Base-by-base conservation (phyloP, 228 moss, liverwort and hornwort genomes). In the Sphagnum fallax region DNA sequence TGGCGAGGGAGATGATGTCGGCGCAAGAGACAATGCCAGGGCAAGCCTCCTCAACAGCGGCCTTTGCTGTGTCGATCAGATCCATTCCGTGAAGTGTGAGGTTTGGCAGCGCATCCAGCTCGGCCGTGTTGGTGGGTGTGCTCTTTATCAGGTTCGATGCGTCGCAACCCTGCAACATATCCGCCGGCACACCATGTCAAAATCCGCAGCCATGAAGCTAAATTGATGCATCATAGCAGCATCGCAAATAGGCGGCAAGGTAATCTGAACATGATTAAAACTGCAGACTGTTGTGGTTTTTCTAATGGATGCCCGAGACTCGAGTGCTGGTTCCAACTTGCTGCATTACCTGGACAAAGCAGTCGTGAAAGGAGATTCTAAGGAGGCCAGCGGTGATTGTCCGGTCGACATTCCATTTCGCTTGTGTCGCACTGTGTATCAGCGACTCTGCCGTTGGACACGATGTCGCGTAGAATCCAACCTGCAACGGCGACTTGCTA, bases 311-410 rank as follows among this genome's bases (percentile, higher is more conserved):
- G 32, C 32, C 32, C 32, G 32, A 32, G 32, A 32, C 32, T 32
- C 32, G 32, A 32, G 32, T 32, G 32, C 32, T 32, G 32, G 32
- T 32, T 32, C 32, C 32, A 32, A 32, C 32, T 32, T 32, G 32
- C 32, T 32, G 32, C 55, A 63, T 52, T 72, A 80, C 80, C 68
- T 77, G 4, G 4, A 75, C 86, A 67, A 87, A 83, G 57, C 83
- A 83, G 76, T 87, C 86, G 62, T 87, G 86, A 16, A 87, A 87
- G 50, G 80, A 75, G 65, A 87, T 64, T 14, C 86, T 83, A 47
- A 87, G 69, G 51, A 87, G 14, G 15, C 75, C 69, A 0, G 86
- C 80, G 15, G 83, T 63, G 74, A 87, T 71, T 67, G 60, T 67
- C 48, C 7, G 12, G 60, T 60, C 61, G 8, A n/a, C 18, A 58